Percentiles rank a stretch among this genome's conserved stretches.
Conservation (phyloP, 352 stramenopile species). For the Globisporangium parvum region DNA sequence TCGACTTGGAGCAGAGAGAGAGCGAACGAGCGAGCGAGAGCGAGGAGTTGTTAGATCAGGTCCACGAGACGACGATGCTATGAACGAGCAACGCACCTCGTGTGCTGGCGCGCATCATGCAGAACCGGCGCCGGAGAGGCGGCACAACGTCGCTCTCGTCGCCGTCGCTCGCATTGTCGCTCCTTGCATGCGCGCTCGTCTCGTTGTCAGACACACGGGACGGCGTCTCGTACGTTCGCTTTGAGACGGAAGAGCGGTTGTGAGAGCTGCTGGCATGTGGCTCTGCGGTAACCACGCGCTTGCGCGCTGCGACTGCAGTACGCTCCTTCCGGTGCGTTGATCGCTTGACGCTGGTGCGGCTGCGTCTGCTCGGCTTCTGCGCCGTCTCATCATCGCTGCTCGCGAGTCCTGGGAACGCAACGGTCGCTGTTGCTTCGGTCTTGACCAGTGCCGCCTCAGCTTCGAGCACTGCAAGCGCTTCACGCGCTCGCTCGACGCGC, state of each 20-base stretch:
- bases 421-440: neutral
- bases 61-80: neutral
- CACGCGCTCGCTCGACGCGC: constrained; percentile 13
- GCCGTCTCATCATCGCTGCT: neutral
- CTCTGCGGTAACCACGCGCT: no score
- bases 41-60: neutral
- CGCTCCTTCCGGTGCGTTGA: no score
- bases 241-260: no score
- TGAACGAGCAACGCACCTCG: constrained; percentile 15
- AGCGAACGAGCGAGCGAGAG: neutral
- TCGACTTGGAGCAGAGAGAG: neutral
- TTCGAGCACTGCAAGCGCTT: constrained; percentile 4
- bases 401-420: constrained; percentile 8
- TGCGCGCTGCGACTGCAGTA: no score
- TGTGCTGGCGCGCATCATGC: constrained; percentile 27
- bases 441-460: neutral
- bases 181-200: neutral
- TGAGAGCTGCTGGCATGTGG: neutral
- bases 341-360: neutral
- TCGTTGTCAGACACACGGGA: no score
- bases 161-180: neutral
- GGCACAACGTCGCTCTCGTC: constrained; percentile 7
- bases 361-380: neutral
- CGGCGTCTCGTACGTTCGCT: no score
- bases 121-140: constrained; percentile 16